A percentile compares a stretch with the other conserved stretches of the same genome.
Conservation (phyloP, 2,329 filamentous ascomycete genomes). For the Paracorniculantispora psalliotae region DNA sequence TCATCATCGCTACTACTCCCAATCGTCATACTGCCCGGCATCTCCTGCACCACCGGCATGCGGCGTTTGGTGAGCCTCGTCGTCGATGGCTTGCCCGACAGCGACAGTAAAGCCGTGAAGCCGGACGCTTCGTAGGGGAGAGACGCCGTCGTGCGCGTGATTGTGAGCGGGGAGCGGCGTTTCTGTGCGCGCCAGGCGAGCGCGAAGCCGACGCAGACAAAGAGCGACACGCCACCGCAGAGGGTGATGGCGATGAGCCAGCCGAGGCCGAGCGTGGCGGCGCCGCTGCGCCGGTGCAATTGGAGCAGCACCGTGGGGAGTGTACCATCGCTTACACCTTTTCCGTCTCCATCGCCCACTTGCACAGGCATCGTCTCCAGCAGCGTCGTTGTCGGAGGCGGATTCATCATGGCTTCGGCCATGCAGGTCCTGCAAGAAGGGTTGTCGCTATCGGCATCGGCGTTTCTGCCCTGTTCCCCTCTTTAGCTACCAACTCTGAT, state of each 20-base stretch:
- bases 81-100: conserved; percentile 17
- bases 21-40: too few species aligned
- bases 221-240: conserved; percentile 42
- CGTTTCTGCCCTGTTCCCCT: background rate
- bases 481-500: background rate
- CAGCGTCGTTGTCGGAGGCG: too few species aligned
- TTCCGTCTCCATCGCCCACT: too few species aligned
- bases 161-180: conserved; percentile 18
- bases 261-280: conserved; percentile 26
- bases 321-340: too few species aligned
- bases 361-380: background rate
- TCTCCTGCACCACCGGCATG: conserved; percentile 13
- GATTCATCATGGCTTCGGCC: background rate
- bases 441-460: background rate
- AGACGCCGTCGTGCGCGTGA: conserved; percentile 9
- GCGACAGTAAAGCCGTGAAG: background rate
- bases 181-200: conserved; percentile 34
- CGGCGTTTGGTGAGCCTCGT: conserved; percentile 29
- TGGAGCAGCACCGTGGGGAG: too few species aligned
- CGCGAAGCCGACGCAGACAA: conserved; percentile 37
- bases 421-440: background rate
- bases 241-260: conserved; percentile 43
- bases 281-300: conserved; percentile 1
- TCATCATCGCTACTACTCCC: too few species aligned
- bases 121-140: conserved; percentile 8